Evolutionary conservation across 768 basidiomycete genomes (phyloP), one percentile per base, ranked within the genome.

Genomic region (Atractiella rhizophila): DNA sequence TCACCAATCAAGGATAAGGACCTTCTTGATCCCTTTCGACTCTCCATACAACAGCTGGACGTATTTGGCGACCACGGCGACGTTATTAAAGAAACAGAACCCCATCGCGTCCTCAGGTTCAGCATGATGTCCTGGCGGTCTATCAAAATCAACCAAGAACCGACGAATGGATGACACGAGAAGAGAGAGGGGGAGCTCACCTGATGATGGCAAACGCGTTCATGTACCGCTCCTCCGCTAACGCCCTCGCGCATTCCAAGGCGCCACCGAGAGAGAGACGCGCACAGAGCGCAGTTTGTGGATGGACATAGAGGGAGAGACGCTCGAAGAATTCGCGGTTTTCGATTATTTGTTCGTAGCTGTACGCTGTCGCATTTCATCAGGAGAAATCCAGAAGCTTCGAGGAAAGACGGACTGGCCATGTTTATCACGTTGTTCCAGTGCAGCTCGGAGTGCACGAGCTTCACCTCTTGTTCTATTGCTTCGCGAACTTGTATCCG

Each of bases 61-160:
- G 71, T 20, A 83, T 77, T 71, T 70, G 16, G 81, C 69, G 1
- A 86, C 86, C 13, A 98, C 78, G 1, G 91, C 76, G 26, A 88
- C 85, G 55, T 98, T 98, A 59, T 98, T 98, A 63, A 85, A 91
- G 64, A 98, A 91, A 60, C 91, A 96, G 58, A 98, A 98, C 1
- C 91, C 91, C 86, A 96, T 94, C 48, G 82, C 79, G 55, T 86
- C 77, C 48, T 91, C 81, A 4, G 91, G 91, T 56, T 98, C 91
- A 5, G 91, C 86, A 54, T 98, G 91, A 56, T 98, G 91, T 0
- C 91, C 91, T 0, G 91, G 91, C 11, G 91, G 91, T 0, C 53
- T 53, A n/a, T n/a, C n/a, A n/a, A n/a, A n/a, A n/a, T n/a, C n/a
- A n/a, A n/a, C n/a, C n/a, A n/a, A n/a, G n/a, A n/a, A n/a, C n/a